Percentiles rank a stretch among this genome's conserved stretches.
Evolutionary conservation across 176 grass and related monocot genomes (phyloP).

Genomic region (Neostapfia colusana): DNA sequence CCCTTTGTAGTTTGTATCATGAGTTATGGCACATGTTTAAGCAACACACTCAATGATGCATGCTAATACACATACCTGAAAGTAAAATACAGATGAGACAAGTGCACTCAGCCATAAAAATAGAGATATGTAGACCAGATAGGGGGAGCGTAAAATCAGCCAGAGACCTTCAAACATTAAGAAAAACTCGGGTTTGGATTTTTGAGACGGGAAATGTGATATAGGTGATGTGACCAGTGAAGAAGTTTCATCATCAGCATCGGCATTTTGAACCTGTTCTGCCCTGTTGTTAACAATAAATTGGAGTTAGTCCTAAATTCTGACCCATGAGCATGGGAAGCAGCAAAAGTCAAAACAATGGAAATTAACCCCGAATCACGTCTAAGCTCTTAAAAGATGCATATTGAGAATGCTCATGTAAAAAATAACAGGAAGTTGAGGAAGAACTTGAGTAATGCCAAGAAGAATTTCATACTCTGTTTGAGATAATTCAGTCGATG

Average conservation of each 20-base stretch:
- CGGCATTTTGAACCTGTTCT: conserved; percentile 22
- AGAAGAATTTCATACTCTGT: conserved; percentile 48
- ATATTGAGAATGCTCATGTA: neutral
- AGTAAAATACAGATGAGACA: conserved; percentile 86
- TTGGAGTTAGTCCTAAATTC: neutral
- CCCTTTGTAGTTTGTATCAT: neutral
- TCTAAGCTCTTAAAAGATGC: no score
- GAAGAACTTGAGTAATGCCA: conserved; percentile 8
- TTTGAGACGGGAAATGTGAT: conserved; percentile 34
- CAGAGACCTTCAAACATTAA: conserved; percentile 89
- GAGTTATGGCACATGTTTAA: neutral
- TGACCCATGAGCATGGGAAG: neutral
- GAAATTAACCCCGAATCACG: neutral
- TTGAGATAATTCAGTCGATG: conserved; percentile 52
- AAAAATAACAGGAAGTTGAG: conserved; percentile 18
- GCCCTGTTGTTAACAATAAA: conserved; percentile 39
- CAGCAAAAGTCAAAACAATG: neutral
- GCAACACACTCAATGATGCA: neutral
- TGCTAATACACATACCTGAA: conserved; percentile 56
- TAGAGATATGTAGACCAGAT: conserved; percentile 75
- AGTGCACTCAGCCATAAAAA: conserved; percentile 87
- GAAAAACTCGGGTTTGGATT: conserved; percentile 51
- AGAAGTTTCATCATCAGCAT: conserved; percentile 59
- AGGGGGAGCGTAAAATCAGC: conserved; percentile 68
- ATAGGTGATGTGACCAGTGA: conserved; percentile 61